Percentiles rank a stretch among this genome's conserved stretches.
phyloP scores from a whole-genome alignment of 163 green algal genomes.

The Trebouxiophyceae sp. region DNA sequence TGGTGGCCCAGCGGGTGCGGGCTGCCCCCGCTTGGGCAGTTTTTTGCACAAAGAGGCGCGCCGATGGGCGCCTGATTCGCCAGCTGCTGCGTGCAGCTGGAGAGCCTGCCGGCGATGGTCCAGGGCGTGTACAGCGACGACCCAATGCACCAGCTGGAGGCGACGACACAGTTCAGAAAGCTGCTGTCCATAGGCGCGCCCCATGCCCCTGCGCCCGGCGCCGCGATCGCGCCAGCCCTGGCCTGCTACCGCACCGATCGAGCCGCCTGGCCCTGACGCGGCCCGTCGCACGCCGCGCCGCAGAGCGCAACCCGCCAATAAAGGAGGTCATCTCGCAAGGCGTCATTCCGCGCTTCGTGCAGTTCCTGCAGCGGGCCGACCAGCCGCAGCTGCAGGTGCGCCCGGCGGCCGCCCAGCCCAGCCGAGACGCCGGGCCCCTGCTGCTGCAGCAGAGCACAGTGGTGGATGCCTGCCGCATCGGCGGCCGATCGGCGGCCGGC shows the following conservation, averaged over 20 bases:
- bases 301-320: slow-evolving; percentile 90
- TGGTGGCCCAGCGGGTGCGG: neutral
- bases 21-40: no score
- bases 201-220: neutral
- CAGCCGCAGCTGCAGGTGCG: slow-evolving; percentile 79
- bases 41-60: slow-evolving; percentile 7
- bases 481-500: no score
- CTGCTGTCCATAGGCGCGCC: slow-evolving; percentile 87
- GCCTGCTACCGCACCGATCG: no score
- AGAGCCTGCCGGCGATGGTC: slow-evolving; percentile 89
- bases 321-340: slow-evolving; percentile 95
- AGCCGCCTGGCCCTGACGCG: no score
- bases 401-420: no score
- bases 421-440: no score
- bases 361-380: slow-evolving; percentile 89
- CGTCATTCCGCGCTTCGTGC: slow-evolving; percentile 93
- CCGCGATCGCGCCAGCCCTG: no score
- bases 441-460: no score
- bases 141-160: slow-evolving; percentile 84
- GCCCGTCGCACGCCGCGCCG: neutral
- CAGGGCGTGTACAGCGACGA: slow-evolving; percentile 74
- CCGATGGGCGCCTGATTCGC: no score
- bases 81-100: slow-evolving; percentile 72
- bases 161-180: slow-evolving; percentile 96
- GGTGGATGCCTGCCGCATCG: no score